Conservation (phyloP, 2,329 filamentous ascomycete genomes). For the Aspergillus amoenus region DNA sequence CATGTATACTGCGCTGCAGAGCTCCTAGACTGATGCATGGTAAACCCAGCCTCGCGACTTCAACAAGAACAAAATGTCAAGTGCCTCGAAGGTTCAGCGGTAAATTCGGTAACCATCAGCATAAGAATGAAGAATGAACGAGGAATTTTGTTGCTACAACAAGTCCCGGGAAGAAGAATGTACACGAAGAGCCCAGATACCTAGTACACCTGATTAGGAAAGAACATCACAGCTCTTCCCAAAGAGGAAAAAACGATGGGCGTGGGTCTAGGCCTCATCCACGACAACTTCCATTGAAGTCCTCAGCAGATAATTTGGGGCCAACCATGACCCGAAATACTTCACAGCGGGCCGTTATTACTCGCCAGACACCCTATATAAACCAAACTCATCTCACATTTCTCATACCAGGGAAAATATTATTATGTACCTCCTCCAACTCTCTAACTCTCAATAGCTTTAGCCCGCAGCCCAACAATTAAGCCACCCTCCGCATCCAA, state of each 20-base stretch:
- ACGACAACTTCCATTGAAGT: no score
- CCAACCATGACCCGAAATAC: no score
- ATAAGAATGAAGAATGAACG: background rate
- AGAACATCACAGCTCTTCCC: background rate
- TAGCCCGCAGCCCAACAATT: constrained; percentile 75
- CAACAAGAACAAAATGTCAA: background rate
- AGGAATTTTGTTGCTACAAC: constrained; percentile 15
- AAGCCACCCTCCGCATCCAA: constrained; percentile 58
- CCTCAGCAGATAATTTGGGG: no score
- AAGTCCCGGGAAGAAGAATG: background rate
- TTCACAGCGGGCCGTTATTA: no score
- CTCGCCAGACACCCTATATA: no score
- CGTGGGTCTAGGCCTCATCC: no score
- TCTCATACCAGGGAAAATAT: background rate
- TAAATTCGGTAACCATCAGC: background rate
- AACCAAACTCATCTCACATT: background rate
- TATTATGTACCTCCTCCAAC: background rate
- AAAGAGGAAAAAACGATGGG: no score
- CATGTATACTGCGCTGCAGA: background rate
- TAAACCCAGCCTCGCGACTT: background rate
- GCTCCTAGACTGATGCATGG: background rate
- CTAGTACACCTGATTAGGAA: background rate
- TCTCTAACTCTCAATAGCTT: constrained; percentile 68
- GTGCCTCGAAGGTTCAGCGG: background rate
- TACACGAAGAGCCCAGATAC: background rate